These are phyloP conservation scores for Coniochaeta sp. DNA, from an alignment of 2,329 filamentous ascomycete genomes.

Conservation along the genomic window DNA sequence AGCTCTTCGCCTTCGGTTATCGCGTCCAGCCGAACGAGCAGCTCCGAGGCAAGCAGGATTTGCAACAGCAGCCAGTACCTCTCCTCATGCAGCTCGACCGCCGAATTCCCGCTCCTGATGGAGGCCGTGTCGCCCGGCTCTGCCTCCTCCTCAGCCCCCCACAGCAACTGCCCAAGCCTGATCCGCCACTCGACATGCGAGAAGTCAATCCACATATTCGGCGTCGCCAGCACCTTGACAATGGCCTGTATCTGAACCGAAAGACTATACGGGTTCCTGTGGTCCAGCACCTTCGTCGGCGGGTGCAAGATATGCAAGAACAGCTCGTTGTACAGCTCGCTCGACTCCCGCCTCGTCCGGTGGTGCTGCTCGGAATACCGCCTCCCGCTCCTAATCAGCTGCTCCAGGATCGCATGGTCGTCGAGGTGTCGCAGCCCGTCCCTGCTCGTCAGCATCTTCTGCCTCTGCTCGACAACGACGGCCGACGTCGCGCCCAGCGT, in stretches of 20 bases:
- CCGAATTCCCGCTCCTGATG: constrained; percentile 39
- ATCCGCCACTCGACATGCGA: constrained; percentile 70
- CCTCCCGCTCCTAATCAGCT: constrained; percentile 48
- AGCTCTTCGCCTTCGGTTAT: constrained; percentile 55
- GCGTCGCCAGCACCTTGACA: constrained; percentile 55
- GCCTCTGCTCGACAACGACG: constrained; percentile 50
- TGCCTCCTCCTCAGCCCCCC: constrained; percentile 51
- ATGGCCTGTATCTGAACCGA: constrained; percentile 64
- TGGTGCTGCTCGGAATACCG: constrained; percentile 47
- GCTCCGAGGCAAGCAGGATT: constrained; percentile 57
- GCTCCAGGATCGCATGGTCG: constrained; percentile 50
- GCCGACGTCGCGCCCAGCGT: constrained; percentile 46
- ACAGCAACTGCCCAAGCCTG: constrained; percentile 63
- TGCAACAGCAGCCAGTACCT: constrained; percentile 62
- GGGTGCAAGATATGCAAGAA: constrained; percentile 54
- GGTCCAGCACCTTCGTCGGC: constrained; percentile 47
- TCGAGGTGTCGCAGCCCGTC: constrained; percentile 50
- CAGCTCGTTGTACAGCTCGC: constrained; percentile 55
- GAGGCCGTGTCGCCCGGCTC: constrained; percentile 44
- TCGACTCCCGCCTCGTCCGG: constrained; percentile 40
- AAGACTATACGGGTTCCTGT: constrained; percentile 53
- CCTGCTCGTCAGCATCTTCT: constrained; percentile 45
- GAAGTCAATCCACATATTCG: constrained; percentile 69
- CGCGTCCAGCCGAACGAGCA: constrained; percentile 57
- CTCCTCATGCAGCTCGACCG: constrained; percentile 50